These are phyloP conservation scores for Annulohypoxylon stygium DNA, from an alignment of 495 filamentous ascomycete genomes.

Conservation along the genomic window DNA sequence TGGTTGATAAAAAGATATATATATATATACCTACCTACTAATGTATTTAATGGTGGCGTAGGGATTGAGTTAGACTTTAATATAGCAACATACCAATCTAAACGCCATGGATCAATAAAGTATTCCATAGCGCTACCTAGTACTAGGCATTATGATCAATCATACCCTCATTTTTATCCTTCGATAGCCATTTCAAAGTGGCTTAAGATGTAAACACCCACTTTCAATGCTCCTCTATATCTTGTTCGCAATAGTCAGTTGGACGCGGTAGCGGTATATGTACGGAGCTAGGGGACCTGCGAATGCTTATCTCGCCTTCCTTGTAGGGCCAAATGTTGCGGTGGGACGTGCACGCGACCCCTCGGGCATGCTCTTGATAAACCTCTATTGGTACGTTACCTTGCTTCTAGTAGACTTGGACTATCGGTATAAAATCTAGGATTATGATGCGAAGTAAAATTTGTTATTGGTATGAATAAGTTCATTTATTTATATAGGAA, in stretches of 20 bases:
- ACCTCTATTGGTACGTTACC: not conserved
- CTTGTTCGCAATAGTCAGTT: not conserved
- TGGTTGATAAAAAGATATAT: not conserved
- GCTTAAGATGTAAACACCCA: not conserved
- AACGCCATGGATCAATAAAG: not conserved
- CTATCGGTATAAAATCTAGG: not conserved
- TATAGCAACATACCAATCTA: not conserved
- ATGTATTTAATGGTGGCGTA: not conserved
- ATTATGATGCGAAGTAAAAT: not conserved
- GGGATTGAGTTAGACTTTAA: not conserved
- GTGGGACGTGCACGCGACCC: conserved; percentile 6
- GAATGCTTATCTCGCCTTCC: conserved; percentile 24
- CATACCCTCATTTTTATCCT: not conserved
- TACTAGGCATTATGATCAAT: not conserved
- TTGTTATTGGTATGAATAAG: too few species aligned
- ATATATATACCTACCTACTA: not conserved
- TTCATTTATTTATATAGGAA: too few species aligned
- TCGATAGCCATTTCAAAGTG: not conserved
- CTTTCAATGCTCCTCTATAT: not conserved
- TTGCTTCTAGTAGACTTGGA: not conserved
- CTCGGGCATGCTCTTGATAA: not conserved
- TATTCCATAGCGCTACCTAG: not conserved
- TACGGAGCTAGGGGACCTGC: conserved; percentile 1
- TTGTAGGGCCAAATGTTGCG: conserved; percentile 24
- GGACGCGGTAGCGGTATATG: not conserved